Evolutionary conservation across 2,329 filamentous ascomycete species (phyloP), one percentile per base, ranked within the genome.

Genomic region (Alternaria ventricosa): DNA sequence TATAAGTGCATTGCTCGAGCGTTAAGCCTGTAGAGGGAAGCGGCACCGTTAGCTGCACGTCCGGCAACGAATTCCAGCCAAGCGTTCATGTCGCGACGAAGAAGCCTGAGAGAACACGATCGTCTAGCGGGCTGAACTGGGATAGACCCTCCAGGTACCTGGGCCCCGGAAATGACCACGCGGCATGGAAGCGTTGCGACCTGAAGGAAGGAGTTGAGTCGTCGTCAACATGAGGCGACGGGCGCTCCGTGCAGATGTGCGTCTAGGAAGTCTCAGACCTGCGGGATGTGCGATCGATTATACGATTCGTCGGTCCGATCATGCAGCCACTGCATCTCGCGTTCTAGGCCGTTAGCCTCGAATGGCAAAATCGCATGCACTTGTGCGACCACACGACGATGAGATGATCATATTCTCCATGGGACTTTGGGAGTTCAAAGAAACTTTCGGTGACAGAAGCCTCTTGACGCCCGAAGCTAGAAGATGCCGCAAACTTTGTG

Each of bases 231-330:
- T 55, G 43, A 44, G 43, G 43, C 43, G 28, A 13, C 22, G 13
- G 50, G 43, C 18, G 50, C 28, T 18, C 57, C 28, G 28, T 60
- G 57, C 57, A 30, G 57, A 60, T 60, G 49, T 44, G 15, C 57
- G 43, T 33, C 49, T 25, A 53, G 49, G 49, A 27, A 50, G 47
- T 59, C 56, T 54, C 47, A 54, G 56, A 54, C 47, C 27, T 10
- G 27, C 56, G 56, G 47, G 47, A 57, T 57, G 33, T 22, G 25
- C 56, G 47, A 59, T 59, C 47, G 46, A 53, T 53, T 44, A 13
- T 51, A 20, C 27, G 47, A 51, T 51, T 51, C 13, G 27, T 36
- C 44, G n/a, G 55, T 18, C 55, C 43, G 44, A 57, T 49, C 55
- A 20, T 53, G 33, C 47, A 33, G 20, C 43, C 56, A 6, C n/a